Percentiles rank a stretch among this genome's conserved stretches.
phyloP scores from a whole-genome alignment of 495 filamentous ascomycete species.

The Lasiosphaeria miniovina region DNA sequence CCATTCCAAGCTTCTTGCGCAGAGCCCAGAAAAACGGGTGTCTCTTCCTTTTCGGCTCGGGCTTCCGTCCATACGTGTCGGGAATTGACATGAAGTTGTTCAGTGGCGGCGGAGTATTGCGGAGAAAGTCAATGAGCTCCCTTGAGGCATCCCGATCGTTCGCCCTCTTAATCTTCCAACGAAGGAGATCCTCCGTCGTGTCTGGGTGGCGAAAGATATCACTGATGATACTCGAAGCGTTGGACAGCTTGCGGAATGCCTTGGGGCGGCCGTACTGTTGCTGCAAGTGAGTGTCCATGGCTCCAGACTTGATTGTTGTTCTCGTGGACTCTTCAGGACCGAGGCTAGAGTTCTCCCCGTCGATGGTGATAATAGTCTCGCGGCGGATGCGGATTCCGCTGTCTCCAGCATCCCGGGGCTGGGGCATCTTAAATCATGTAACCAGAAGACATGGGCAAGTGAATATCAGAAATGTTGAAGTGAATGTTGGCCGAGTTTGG shows the following conservation, averaged over 20 bases:
- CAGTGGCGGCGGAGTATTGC: slow-evolving; percentile 37
- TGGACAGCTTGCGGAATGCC: slow-evolving; percentile 19
- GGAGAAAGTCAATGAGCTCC: slow-evolving; percentile 42
- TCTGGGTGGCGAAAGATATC: slow-evolving; percentile 27
- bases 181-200: slow-evolving; percentile 18
- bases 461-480: background rate
- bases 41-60: slow-evolving; percentile 7
- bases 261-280: slow-evolving; percentile 14
- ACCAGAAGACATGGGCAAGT: background rate
- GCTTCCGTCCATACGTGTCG: slow-evolving; percentile 11
- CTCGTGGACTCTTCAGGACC: background rate
- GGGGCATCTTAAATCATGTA: background rate
- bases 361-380: slow-evolving; percentile 13
- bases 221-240: slow-evolving; percentile 23
- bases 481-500: background rate
- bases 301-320: slow-evolving; percentile 1
- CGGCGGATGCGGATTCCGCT: slow-evolving; percentile 7
- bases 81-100: slow-evolving; percentile 40
- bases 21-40: slow-evolving; percentile 15
- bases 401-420: background rate
- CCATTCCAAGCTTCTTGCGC: slow-evolving; percentile 5
- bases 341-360: background rate
- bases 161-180: slow-evolving; percentile 18
- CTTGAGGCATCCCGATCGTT: slow-evolving; percentile 20
- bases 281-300: slow-evolving; percentile 12